A percentile compares a stretch with the other conserved stretches of the same genome.
Conservation (phyloP, 2,329 filamentous ascomycete genomes). For the Dactylellina sp. region DNA sequence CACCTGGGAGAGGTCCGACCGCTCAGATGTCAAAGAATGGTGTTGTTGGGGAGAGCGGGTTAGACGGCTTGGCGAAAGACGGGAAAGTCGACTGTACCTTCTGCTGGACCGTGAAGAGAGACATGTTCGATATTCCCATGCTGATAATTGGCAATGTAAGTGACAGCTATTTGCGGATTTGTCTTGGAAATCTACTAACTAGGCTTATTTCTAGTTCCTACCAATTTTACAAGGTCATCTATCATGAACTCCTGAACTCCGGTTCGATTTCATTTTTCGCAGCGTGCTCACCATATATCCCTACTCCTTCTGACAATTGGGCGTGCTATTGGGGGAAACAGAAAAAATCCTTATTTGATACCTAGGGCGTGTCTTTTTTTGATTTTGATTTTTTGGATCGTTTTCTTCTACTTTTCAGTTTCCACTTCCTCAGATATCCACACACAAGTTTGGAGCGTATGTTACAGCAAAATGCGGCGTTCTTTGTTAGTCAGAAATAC, state of each 20-base stretch:
- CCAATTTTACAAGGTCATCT: constrained; percentile 52
- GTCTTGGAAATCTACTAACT: background rate
- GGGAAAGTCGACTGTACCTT: constrained; percentile 95
- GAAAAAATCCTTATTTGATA: constrained; percentile 30
- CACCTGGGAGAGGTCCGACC: constrained; percentile 25
- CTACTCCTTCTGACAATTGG: background rate
- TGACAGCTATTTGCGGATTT: background rate
- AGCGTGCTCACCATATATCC: no score
- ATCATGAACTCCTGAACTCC: constrained; percentile 9
- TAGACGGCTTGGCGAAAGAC: constrained; percentile 83
- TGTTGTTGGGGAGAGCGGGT: constrained; percentile 78
- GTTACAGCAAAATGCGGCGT: constrained; percentile 42
- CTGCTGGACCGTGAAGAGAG: constrained; percentile 95
- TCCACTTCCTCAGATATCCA: constrained; percentile 42
- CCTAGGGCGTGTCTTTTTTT: constrained; percentile 38
- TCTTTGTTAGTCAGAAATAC: constrained; percentile 35
- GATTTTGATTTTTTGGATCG: constrained; percentile 10
- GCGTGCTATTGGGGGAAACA: background rate
- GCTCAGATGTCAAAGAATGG: constrained; percentile 60
- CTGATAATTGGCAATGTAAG: constrained; percentile 97
- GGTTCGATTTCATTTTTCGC: background rate
- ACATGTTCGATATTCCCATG: constrained; percentile 98
- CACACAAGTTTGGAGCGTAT: constrained; percentile 27
- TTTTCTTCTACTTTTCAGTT: no score
- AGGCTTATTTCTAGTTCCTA: constrained; percentile 24